Base-by-base conservation (phyloP, 768 basidiomycete genomes). In the Polyporus arcularius region DNA sequence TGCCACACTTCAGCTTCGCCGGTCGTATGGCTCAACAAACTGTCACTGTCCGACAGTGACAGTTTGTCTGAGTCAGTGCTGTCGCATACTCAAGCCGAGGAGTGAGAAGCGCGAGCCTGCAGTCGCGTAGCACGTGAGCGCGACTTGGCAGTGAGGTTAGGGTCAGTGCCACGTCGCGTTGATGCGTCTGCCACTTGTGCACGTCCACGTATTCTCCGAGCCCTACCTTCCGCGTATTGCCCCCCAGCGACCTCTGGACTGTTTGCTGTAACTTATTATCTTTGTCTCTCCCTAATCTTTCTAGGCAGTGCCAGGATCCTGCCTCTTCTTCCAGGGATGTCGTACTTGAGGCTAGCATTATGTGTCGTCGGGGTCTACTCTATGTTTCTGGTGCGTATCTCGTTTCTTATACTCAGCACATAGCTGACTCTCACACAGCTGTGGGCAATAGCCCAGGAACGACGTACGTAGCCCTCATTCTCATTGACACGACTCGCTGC, bases 361-460 rank as follows among this genome's bases (percentile, higher is more conserved):
- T 98, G 96, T 72, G 82, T 94, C 12, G 75, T 81, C 9, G 96
- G 96, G 55, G 95, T 98, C 47, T 98, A 98, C 71, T 84, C 89
- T 26, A 94, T 94, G 82, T 98, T 97, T 73, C 79, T 98, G 66
- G 90, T 90, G 68, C 74, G 88, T 72, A 11, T 45, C 46, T n/a
- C 51, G 9, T 21, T 1, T 18, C 12, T 15, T 18, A 1, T 5
- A 52, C 47, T 14, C 5, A 38, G 12, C 14, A 32, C 4, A 49
- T 35, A 21, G 30, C 59, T 67, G 38, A 61, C 40, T 63, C 4
- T 18, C 48, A 9, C n/a, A 8, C 65, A 94, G 92, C 73, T 94
- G 52, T 93, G 94, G 94, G 94, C 92, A 11, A 85, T 96, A 46
- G 92, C 94, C 9, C 97, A 99, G 78, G 97, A 98, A 78, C 82